Base-by-base conservation (phyloP, 352 stramenopile species). In the Phytophthora capsici region DNA sequence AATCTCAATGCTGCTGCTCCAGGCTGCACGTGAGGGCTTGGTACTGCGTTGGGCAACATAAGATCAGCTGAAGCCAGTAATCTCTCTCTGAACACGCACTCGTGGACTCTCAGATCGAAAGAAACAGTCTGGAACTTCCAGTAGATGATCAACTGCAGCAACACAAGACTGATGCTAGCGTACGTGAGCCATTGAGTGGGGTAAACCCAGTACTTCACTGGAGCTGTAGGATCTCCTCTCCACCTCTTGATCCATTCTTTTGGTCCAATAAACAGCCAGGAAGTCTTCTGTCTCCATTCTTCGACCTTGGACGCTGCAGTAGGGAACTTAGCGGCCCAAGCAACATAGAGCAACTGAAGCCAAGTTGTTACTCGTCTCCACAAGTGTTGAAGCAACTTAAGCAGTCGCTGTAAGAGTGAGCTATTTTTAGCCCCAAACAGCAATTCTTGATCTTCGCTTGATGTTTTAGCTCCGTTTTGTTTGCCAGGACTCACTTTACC, bases 171-270 rank as follows among this genome's bases (percentile, higher is more conserved):
- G 2, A 77, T n/a, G 16, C 71, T 83, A 34, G 74, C 80, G n/a
- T 88, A 71, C 25, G 80, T 86, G 60, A 91, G 71, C 71, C 72
- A 91, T 25, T 86, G 75, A 3, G 82, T 91, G 10, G 82, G 80
- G 51, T 89, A 91, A 51, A 72, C 78, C 70, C 77, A 91, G 52
- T 87, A 73, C 52, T 88, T 89, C 32, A 83, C 70, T 16, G 77
- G 71, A 55, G 50, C 44, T 25, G 51, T 51, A 2, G 57, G 51
- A 20, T 77, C 64, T 26, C 60, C 22, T 53, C 46, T 60, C 30
- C 75, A 73, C 25, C 26, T 30, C 40, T 56, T 65, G 19, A 73
- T 44, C 58, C 69, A 77, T 16, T 53, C 52, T 32, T 46, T 55
- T 6, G 51, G 63, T n/a, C 41, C 60, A 22, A 34, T 53, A 5